These are phyloP conservation scores for Fomitopsis schrenkii DNA, from an alignment of 1,284 basidiomycete genomes.

Conservation along the genomic window DNA sequence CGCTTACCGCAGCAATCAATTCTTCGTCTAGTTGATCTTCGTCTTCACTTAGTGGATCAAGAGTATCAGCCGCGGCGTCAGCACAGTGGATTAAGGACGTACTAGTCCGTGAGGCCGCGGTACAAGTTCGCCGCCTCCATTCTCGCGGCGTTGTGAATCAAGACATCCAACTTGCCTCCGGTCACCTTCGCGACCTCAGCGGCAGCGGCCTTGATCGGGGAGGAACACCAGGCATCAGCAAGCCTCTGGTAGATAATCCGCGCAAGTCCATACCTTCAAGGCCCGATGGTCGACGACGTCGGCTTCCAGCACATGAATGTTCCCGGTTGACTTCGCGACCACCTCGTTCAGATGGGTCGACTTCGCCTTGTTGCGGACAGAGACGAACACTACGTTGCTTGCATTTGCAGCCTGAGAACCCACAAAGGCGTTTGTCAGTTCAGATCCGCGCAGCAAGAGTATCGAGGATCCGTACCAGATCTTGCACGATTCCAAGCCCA, in stretches of 20 bases:
- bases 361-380: conserved; percentile 19
- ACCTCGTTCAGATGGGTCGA: conserved; percentile 10
- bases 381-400: conserved; percentile 20
- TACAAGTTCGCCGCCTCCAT: conserved; percentile 2
- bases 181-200: conserved; percentile 6
- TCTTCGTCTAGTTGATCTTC: too few relatives aligned
- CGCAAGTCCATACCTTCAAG: conserved; percentile 4
- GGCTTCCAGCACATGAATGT: conserved; percentile 23
- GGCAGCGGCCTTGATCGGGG: background rate
- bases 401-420: background rate
- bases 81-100: background rate
- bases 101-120: conserved; percentile 11
- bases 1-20: too few relatives aligned
- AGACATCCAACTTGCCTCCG: conserved; percentile 25
- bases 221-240: too few relatives aligned
- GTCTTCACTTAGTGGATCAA: too few relatives aligned
- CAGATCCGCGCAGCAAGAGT: too few relatives aligned
- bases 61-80: too few relatives aligned
- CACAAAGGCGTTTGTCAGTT: too few relatives aligned
- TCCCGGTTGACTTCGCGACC: conserved; percentile 14
- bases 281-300: conserved; percentile 19
- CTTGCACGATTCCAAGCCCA: conserved; percentile 14
- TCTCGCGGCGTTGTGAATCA: conserved; percentile 28
- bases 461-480: conserved; percentile 9
- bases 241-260: too few relatives aligned